These are phyloP conservation scores for Dalechampia spathulata DNA, from an alignment of 441 rosid species.

Conservation along the genomic window DNA sequence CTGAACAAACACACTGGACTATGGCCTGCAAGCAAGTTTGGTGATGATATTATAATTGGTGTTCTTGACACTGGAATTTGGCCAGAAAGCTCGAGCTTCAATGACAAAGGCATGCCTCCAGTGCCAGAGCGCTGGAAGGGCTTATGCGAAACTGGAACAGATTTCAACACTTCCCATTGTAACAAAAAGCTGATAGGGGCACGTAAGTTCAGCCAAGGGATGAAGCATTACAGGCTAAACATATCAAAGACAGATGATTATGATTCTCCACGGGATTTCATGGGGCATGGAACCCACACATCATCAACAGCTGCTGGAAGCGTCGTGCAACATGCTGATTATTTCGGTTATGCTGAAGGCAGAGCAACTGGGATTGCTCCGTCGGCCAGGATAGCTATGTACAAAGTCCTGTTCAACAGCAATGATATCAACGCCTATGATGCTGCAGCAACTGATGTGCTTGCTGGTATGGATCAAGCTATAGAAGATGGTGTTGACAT, in stretches of 20 bases:
- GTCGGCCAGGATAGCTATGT: conserved; percentile 51
- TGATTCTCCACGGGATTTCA: conserved; percentile 68
- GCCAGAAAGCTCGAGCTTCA: conserved; percentile 76
- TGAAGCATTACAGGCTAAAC: conserved; percentile 31
- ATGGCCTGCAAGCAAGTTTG: conserved; percentile 68
- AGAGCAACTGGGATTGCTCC: conserved; percentile 72
- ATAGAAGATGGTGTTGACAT: conserved; percentile 61
- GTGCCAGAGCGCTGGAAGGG: conserved; percentile 66
- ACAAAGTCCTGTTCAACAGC: conserved; percentile 59
- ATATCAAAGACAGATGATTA: conserved; percentile 55
- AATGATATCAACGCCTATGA: conserved; percentile 38
- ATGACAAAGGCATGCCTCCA: conserved; percentile 55
- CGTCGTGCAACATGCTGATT: conserved; percentile 38
- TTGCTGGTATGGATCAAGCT: conserved; percentile 67
- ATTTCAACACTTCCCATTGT: conserved; percentile 36
- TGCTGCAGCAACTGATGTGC: conserved; percentile 47
- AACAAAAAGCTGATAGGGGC: conserved; percentile 68
- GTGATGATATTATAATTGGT: conserved; percentile 63
- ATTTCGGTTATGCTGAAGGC: conserved; percentile 63
- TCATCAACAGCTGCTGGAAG: conserved; percentile 78
- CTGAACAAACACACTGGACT: conserved; percentile 50
- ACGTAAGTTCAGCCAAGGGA: conserved; percentile 63
- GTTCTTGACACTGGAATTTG: conserved; percentile 67
- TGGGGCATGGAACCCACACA: conserved; percentile 84
- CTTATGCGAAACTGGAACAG: conserved; percentile 43